Evolutionary conservation across 805 yeast species (phyloP).

Genomic region (Kodamaea hsintzibuensis): DNA sequence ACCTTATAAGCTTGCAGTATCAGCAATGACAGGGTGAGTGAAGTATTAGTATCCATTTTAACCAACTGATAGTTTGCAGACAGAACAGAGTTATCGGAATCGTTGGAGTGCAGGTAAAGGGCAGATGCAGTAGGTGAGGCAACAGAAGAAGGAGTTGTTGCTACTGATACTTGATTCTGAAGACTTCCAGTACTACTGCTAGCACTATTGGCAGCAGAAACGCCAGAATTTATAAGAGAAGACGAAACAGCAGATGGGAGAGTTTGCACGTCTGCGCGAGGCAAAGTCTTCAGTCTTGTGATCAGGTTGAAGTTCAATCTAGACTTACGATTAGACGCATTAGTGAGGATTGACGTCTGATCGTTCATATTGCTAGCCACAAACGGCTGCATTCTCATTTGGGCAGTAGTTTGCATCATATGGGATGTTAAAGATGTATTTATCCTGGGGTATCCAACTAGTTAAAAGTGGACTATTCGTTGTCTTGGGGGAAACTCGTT

Average conservation of each 20-base stretch:
- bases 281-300: slow-evolving; percentile 10
- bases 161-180: neutral
- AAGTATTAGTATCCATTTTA: slow-evolving; percentile 16
- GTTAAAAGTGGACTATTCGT: no score
- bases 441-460: neutral
- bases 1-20: slow-evolving; percentile 19
- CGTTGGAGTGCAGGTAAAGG: slow-evolving; percentile 9
- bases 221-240: neutral
- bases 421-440: neutral
- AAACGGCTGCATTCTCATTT: slow-evolving; percentile 14
- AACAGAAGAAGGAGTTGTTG: neutral
- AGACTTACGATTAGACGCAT: slow-evolving; percentile 9
- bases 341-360: slow-evolving; percentile 8
- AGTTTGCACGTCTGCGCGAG: slow-evolving; percentile 5
- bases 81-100: slow-evolving; percentile 8
- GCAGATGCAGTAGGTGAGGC: slow-evolving; percentile 1
- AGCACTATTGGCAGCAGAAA: neutral
- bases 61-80: slow-evolving; percentile 19
- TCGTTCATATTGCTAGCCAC: slow-evolving; percentile 1
- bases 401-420: slow-evolving; percentile 14
- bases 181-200: neutral
- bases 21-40: slow-evolving; percentile 16
- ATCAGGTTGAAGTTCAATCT: slow-evolving; percentile 15
- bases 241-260: neutral
- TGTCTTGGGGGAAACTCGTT: neutral